A percentile compares a stretch with the other conserved stretches of the same genome.
phyloP scores from a whole-genome alignment of 257 asterid genomes.

The Hygrophila difformis region DNA sequence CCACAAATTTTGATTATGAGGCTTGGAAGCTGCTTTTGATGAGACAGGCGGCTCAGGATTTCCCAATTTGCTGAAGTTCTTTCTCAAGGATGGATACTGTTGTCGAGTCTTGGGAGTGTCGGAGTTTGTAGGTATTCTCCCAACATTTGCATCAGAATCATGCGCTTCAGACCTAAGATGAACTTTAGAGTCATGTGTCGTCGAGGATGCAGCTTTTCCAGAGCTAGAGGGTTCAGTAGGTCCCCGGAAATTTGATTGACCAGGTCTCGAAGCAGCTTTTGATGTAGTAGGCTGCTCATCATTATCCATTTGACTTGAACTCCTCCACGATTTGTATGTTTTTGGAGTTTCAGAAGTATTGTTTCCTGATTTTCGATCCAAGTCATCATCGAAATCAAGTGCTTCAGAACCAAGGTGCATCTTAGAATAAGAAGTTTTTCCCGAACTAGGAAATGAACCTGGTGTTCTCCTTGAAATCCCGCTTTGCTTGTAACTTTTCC shows the following conservation, averaged over 20 bases:
- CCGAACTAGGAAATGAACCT: constrained; percentile 25
- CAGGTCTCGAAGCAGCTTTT: constrained; percentile 18
- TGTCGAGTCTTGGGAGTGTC: constrained; percentile 16
- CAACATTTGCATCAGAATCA: constrained; percentile 9
- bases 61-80: constrained; percentile 13
- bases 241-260: constrained; percentile 20
- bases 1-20: background rate
- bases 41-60: constrained; percentile 13
- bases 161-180: constrained; percentile 2
- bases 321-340: constrained; percentile 18
- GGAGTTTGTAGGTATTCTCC: constrained; percentile 15
- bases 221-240: constrained; percentile 15
- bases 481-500: constrained; percentile 29
- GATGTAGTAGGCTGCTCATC: constrained; percentile 11
- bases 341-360: constrained; percentile 21
- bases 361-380: constrained; percentile 21
- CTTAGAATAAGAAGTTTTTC: constrained; percentile 19
- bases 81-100: constrained; percentile 15
- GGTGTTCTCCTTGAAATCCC: constrained; percentile 66
- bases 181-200: constrained; percentile 14
- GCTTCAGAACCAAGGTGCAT: constrained; percentile 17
- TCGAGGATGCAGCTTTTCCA: constrained; percentile 12
- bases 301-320: constrained; percentile 13
- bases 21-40: constrained; percentile 14
- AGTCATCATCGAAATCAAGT: constrained; percentile 22